A percentile compares a stretch with the other conserved stretches of the same genome.
Evolutionary conservation across 192 early-diverging fungal species (phyloP).

Genomic region (Powellomyces hirtus): DNA sequence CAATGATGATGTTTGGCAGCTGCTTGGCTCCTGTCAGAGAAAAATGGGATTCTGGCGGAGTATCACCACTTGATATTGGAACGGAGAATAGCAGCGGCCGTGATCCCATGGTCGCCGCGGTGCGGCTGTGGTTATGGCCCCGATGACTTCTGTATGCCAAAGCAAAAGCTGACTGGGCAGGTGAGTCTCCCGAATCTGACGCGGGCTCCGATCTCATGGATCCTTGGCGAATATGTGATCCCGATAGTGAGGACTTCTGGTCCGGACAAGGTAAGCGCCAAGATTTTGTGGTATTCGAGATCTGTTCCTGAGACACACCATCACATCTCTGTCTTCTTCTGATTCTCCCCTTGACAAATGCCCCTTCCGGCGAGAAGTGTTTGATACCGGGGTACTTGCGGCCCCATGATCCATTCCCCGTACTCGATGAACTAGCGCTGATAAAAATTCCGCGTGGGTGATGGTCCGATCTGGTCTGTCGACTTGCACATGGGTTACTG

Average conservation of each 20-base stretch:
- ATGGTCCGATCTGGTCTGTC: constrained; percentile 11
- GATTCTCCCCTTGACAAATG: constrained; percentile 4
- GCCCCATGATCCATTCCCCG: not conserved
- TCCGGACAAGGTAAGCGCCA: too few relatives aligned
- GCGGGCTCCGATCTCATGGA: constrained; percentile 10
- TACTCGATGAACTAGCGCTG: constrained; percentile 1
- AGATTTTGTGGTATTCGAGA: too few relatives aligned
- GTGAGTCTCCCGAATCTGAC: constrained; percentile 1
- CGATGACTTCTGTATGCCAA: not conserved
- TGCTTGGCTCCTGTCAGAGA: constrained; percentile 14
- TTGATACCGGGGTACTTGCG: not conserved
- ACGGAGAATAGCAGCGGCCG: constrained; percentile 6
- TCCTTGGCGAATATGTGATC: constrained; percentile 11
- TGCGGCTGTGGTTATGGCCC: constrained; percentile 12
- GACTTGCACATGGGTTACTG: constrained; percentile 15
- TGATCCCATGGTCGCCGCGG: constrained; percentile 10
- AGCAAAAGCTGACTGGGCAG: not conserved
- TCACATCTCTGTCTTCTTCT: constrained; percentile 11
- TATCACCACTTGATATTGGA: not conserved
- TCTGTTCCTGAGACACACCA: too few relatives aligned
- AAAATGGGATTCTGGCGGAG: not conserved
- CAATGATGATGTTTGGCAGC: constrained; percentile 16
- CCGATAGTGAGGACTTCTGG: constrained; percentile 9
- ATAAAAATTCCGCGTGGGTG: constrained; percentile 7
- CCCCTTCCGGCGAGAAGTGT: not conserved